Evolutionary conservation across 257 asterid species (phyloP), one percentile per base, ranked within the genome.

Genomic region (Solanum sejunctum): DNA sequence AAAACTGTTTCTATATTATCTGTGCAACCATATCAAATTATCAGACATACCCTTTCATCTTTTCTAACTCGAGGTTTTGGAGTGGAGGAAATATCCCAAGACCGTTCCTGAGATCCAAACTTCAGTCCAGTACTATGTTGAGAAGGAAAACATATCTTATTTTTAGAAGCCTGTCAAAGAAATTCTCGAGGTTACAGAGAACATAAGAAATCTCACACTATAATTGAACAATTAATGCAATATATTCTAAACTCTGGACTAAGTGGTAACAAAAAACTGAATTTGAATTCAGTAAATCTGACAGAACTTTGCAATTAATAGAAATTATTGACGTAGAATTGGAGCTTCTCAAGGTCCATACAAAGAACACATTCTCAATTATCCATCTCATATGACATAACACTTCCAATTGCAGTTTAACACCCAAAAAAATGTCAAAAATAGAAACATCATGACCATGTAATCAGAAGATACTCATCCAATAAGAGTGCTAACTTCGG

Each of bases 91-190:
- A 54, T 67, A 66, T 83, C 56, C 85, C 69, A 51, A 75, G 69
- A 67, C 66, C 51, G 16, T 4, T 70, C 60, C 51, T 8, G 81
- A 83, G 55, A 83, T 67, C 66, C 85, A 36, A 67, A 52, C 54
- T 49, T 83, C 43, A 49, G 56, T 12, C 81, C 70, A 69, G 70
- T 52, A 36, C 26, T 69, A 60, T 66, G 81, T 26, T 72, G 85
- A 51, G 81, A 69, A 83, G 85, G 43, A 83, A 83, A 52, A 54
- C 81, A 83, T 69, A 26, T 39, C 77, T 80, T 80, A 80, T 55
- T 80, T 52, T 82, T 85, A 20, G 61, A 70, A 47, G 60, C 81
- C 87, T 85, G 84, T 36, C 81, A 80, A 66, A 55, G 63, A 67
- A 78, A 83, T 26, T 67, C 54, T 70, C 7, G 17, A 84, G 56